These are phyloP conservation scores for Nemania diffusa DNA, from an alignment of 2,329 filamentous ascomycete species.

Conservation along the genomic window DNA sequence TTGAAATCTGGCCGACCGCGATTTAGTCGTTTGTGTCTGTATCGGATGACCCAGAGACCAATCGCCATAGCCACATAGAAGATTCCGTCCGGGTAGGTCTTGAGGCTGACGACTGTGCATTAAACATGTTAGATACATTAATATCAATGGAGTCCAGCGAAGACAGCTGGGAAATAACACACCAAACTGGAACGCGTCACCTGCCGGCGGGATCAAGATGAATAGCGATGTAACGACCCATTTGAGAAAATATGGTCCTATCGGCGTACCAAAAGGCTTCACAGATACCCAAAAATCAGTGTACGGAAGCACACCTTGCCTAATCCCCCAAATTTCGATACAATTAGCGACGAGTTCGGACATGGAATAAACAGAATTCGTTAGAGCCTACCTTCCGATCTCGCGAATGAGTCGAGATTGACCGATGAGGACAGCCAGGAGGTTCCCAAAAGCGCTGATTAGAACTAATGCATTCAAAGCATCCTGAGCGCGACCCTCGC, in stretches of 20 bases:
- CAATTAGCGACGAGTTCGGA: neutral
- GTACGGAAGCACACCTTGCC: conserved; percentile 69
- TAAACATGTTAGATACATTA: conserved; percentile 18
- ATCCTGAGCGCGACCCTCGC: conserved; percentile 57
- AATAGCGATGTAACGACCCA: conserved; percentile 67
- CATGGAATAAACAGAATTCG: neutral
- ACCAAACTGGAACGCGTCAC: conserved; percentile 73
- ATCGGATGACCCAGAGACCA: conserved; percentile 68
- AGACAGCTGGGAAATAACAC: conserved; percentile 22
- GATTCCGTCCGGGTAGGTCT: conserved; percentile 66
- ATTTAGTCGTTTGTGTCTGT: conserved; percentile 61
- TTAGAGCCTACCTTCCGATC: conserved; percentile 59
- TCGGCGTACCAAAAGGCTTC: conserved; percentile 69
- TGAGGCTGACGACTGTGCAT: conserved; percentile 65
- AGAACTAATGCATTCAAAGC: conserved; percentile 68
- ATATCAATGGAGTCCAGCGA: neutral
- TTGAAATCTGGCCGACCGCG: conserved; percentile 63
- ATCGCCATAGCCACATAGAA: conserved; percentile 67
- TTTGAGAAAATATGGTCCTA: conserved; percentile 67
- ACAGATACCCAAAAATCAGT: conserved; percentile 70
- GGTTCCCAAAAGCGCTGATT: conserved; percentile 67
- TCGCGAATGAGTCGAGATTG: conserved; percentile 68
- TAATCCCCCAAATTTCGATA: conserved; percentile 37
- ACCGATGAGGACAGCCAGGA: conserved; percentile 65
- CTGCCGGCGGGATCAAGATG: conserved; percentile 69